phyloP scores from a whole-genome alignment of 305 asterid species.

The Fraxinus nigra region DNA sequence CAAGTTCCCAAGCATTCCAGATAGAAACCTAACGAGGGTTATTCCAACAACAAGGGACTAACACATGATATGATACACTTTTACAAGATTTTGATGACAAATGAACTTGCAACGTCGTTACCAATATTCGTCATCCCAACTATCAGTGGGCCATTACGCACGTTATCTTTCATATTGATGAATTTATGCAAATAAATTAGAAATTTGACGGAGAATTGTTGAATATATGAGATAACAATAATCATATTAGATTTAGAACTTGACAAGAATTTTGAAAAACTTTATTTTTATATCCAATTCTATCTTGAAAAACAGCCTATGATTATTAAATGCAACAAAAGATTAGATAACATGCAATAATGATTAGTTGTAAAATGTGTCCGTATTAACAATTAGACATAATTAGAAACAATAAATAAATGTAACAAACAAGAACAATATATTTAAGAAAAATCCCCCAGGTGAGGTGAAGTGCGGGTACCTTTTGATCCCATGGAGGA shows the following conservation, averaged over 20 bases:
- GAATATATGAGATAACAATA: too few species aligned
- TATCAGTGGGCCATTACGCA: too few species aligned
- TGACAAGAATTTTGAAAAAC: background rate
- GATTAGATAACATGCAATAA: background rate
- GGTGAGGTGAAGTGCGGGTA: background rate
- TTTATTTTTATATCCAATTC: background rate
- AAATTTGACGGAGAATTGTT: too few species aligned
- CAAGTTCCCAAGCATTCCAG: background rate
- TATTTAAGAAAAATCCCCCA: background rate
- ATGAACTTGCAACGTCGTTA: too few species aligned
- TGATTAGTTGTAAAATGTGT: background rate
- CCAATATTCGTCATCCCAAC: too few species aligned
- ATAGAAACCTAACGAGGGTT: background rate
- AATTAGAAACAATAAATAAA: background rate
- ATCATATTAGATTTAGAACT: background rate
- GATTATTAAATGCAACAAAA: background rate
- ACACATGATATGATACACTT: too few species aligned
- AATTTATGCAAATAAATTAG: too few species aligned
- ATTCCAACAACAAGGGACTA: background rate
- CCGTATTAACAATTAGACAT: background rate
- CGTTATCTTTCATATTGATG: too few species aligned
- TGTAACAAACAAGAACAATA: background rate
- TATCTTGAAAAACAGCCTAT: background rate
- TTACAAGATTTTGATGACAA: too few species aligned
- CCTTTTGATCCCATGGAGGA: background rate